A percentile compares a stretch with the other conserved stretches of the same genome.
Conservation (phyloP, 805 yeast genomes). For the Lipomyces orientalis region DNA sequence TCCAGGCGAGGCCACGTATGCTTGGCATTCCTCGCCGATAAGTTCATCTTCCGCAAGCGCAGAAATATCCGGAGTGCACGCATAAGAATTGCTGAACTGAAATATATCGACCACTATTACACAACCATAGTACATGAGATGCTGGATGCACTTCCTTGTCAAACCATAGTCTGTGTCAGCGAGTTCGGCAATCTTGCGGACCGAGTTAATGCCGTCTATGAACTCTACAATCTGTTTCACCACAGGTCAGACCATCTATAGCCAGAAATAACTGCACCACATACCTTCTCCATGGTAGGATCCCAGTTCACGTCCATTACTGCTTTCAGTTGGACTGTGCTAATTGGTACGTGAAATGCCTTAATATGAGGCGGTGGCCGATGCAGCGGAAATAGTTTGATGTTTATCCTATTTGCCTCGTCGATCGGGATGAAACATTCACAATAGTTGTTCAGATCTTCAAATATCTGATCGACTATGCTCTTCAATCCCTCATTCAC, state of each 20-base stretch:
- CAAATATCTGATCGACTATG: constrained; percentile 85
- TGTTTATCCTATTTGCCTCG: constrained; percentile 85
- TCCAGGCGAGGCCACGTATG: constrained; percentile 58
- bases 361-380: constrained; percentile 78
- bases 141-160: constrained; percentile 87
- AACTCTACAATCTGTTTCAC: constrained; percentile 64
- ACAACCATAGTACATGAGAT: constrained; percentile 86
- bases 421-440: constrained; percentile 96
- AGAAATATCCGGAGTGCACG: constrained; percentile 81
- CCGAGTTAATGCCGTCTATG: constrained; percentile 87
- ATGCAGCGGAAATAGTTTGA: constrained; percentile 88
- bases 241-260: neutral
- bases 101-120: constrained; percentile 83
- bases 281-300: constrained; percentile 81
- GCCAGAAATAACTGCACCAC: constrained; percentile 2
- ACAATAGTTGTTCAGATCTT: constrained; percentile 91
- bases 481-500: constrained; percentile 66
- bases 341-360: constrained; percentile 87
- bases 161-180: constrained; percentile 81
- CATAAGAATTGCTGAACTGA: constrained; percentile 86
- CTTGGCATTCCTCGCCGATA: constrained; percentile 83
- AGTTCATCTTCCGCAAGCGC: constrained; percentile 65
- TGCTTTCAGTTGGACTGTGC: constrained; percentile 75
- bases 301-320: constrained; percentile 94
- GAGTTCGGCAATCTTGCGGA: constrained; percentile 72